These are phyloP conservation scores for Pseudotulostoma volvatum DNA, from an alignment of 495 filamentous ascomycete species.

Conservation along the genomic window DNA sequence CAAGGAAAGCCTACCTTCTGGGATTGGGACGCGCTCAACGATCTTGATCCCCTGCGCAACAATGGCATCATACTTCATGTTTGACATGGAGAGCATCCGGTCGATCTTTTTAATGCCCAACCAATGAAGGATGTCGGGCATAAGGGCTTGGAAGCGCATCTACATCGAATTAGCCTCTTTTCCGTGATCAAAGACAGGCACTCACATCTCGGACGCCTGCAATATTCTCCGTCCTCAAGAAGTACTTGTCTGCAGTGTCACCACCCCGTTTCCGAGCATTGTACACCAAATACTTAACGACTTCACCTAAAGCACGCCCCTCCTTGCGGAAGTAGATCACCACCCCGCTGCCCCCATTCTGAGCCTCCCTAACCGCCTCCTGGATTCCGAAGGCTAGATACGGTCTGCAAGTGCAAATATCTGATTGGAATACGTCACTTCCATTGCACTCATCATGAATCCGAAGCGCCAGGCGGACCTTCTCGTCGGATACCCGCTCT, in stretches of 20 bases:
- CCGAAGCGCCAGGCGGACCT: constrained; percentile 68
- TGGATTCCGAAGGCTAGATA: constrained; percentile 95
- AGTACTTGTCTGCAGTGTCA: constrained; percentile 91
- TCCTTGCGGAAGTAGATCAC: constrained; percentile 99
- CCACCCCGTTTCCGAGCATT: constrained; percentile 73
- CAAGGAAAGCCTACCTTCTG: constrained; percentile 33
- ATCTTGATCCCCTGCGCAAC: constrained; percentile 92
- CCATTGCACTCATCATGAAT: constrained; percentile 98
- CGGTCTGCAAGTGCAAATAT: constrained; percentile 95
- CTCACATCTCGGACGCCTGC: constrained; percentile 67
- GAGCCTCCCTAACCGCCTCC: constrained; percentile 91
- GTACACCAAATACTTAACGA: constrained; percentile 94
- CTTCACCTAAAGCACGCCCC: constrained; percentile 87
- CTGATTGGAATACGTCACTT: constrained; percentile 93
- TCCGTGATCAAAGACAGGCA: not conserved
- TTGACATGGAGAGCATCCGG: constrained; percentile 96
- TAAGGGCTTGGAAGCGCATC: constrained; percentile 98
- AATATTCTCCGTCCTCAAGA: constrained; percentile 91
- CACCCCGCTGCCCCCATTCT: constrained; percentile 85
- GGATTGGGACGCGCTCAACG: constrained; percentile 81
- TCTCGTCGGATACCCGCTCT: constrained; percentile 78
- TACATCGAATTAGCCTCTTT: constrained; percentile 1
- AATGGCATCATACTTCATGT: constrained; percentile 99
- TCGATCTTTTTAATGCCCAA: constrained; percentile 97
- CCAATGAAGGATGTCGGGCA: constrained; percentile 98